phyloP scores from a whole-genome alignment of 257 asterid genomes.

The Catharanthus roseus region DNA sequence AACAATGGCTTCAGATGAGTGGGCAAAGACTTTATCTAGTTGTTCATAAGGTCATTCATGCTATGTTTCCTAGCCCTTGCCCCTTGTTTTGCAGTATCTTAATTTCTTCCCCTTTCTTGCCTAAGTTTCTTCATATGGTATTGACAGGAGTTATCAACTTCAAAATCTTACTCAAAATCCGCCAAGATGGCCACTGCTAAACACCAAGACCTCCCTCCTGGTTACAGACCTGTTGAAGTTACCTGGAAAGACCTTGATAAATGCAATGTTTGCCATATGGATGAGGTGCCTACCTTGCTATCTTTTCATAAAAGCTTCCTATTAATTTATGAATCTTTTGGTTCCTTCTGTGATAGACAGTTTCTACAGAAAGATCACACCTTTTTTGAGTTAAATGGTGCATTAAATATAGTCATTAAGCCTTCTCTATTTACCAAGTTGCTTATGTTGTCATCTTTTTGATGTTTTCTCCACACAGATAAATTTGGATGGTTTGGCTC shows the following conservation, averaged over 20 bases:
- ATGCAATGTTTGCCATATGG: constrained; percentile 99
- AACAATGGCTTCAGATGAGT: background rate
- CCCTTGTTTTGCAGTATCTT: background rate
- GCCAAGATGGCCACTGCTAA: constrained; percentile 46
- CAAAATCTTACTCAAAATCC: constrained; percentile 39
- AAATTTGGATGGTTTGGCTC: constrained; percentile 12
- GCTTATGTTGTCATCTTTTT: background rate
- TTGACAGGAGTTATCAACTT: constrained; percentile 67
- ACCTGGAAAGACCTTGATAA: constrained; percentile 97
- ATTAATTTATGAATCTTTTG: constrained; percentile 8
- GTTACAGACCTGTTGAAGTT: constrained; percentile 77
- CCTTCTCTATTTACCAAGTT: background rate
- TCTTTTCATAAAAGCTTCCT: constrained; percentile 9
- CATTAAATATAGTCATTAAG: background rate
- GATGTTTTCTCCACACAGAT: background rate
- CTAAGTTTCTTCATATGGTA: constrained; percentile 16
- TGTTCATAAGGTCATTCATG: background rate
- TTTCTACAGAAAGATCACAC: constrained; percentile 8
- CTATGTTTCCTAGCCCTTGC: background rate
- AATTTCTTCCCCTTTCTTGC: constrained; percentile 22
- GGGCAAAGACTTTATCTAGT: background rate
- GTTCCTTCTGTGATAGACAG: constrained; percentile 14
- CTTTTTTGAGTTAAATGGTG: background rate
- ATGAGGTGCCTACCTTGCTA: constrained; percentile 56
- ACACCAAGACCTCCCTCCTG: constrained; percentile 42